Evolutionary conservation across 805 yeast species (phyloP), one percentile per base, ranked within the genome.

Genomic region (Metschnikowia proteae): DNA sequence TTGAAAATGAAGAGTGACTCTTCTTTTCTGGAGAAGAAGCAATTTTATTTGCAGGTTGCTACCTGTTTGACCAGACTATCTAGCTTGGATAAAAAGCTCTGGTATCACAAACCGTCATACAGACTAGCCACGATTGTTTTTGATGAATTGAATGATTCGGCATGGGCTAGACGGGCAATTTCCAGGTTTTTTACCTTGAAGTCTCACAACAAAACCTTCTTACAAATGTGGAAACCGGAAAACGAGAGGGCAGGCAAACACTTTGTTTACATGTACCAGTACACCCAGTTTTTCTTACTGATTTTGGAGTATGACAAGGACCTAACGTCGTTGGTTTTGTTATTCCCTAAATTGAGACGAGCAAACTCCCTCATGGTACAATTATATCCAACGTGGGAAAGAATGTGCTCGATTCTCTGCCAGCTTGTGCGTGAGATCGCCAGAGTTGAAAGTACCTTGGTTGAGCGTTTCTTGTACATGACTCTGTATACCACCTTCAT

Each of bases 211-310:
- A 86, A 89, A 60, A 81, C 84, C 8, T 74, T 94, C 34, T 81
- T 91, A 1, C 85, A 81, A 55, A 87, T 94, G 49, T 94, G 99
- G 98, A 89, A 89, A 57, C 96, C 97, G 0, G 96, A 90, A 42
- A 65, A 75, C 57, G 99, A 95, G 63, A 68, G 95, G 22, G 94
- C 97, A 0, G 99, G 99, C 0, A 88, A 87, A 57, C 97, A 92
- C 65, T 92, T 90, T 62, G 81, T 81, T 8, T 89, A 86, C 65
- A 84, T 85, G 30, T 77, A 74, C 54, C 80, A 82, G 46, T 92
- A 94, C 60, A 78, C 88, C 23, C 63, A 70, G 41, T 86, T 84
- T 60, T 83, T 76, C 57, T 76, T 86, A 41, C 78, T 77, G 23
- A 59, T 91, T 25, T 64, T 88, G 25, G 68, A 74, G 31, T 64